Base-by-base conservation (phyloP, 345 rosid species). In the Citrus sp. region DNA sequence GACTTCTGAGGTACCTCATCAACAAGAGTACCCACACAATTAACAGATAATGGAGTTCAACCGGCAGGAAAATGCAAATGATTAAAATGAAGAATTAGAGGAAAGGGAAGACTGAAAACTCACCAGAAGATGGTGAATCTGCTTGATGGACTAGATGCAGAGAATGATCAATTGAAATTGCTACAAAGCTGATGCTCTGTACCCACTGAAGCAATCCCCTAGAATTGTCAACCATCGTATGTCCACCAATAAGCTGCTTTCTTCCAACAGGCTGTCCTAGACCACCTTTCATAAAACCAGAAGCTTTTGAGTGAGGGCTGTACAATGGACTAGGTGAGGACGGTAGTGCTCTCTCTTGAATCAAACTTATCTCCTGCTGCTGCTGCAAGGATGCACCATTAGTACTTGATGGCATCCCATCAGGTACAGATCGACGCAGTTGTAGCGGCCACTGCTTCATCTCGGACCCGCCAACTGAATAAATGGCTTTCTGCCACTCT, bases 401-500 rank as follows among this genome's bases (percentile, higher is more conserved):
- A 81, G 86, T 82, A 80, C 84, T 86, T 76, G 90, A 77, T 73
- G 92, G 83, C 89, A 92, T 86, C 67, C 98, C 98, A 73, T 92
- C 94, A 79, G 93, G 90, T n/a, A 85, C 86, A 73, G 98, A 89
- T 81, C 94, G 90, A 32, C 98, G 92, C 68, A 94, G 90, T 85
- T 97, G 99, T 79, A 92, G 80, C 14, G 98, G 92, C 99, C 99
- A 97, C 85, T 89, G 94, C 84, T 92, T 97, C 85, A 92, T 80
- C 83, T 97, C 99, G 59, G 98, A 87, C 54, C 95, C 97, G 59
- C 95, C 97, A 78, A 91, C 97, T 21, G 97, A 87, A 87, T 91
- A 91, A 80, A 97, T 91, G 73, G 99, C 98, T 76, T 93, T 97
- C 83, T 97, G 98, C 99, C 99, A 97, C 85, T 94, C 99, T 96